Base-by-base conservation (phyloP, 306 rosid species). In the Dalbergia oliveri region DNA sequence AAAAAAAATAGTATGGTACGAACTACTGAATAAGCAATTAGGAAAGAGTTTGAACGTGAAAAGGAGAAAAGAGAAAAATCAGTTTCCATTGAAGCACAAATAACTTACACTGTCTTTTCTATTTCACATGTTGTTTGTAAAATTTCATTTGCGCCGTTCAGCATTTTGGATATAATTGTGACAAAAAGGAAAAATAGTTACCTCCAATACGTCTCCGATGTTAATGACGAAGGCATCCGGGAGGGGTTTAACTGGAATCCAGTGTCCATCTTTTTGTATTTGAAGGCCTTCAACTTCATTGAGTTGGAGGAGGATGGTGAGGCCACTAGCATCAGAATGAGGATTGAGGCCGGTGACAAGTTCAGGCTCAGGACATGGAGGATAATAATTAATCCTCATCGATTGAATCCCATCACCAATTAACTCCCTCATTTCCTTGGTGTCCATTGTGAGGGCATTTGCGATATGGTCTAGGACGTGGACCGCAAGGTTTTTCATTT, bases 181-280 rank as follows among this genome's bases (percentile, higher is more conserved):
- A 14, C 49, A 26, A 64, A 64, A 64, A 8, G 4, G 8, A 13
- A 4, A 43, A 44, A n/a, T n/a, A n/a, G 3, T 33, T 73, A 81
- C 88, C 88, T 81, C 88, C 73, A 81, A 11, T 16, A 68, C 33
- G 39, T 85, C 81, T 59, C 86, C 84, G 51, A 85, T 16, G 50
- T 85, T 85, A 34, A 78, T 67, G 33, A 77, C 57, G n/a, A 85
- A 77, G 73, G 83, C 85, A 72, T 68, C 43, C 1, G 83, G 83
- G 44, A 81, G 81, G 26, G 88, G 86, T 53, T 49, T 81, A 47
- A 85, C 65, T 1, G 83, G 70, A 81, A 85, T 34, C 83, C 86
- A 85, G 4, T 7, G 21, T 15, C 86, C 88, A 49, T 81, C 83
- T 66, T 85, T 81, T 37, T 41, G 37, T 6, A 85, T 72, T 62